Percentiles rank a stretch among this genome's conserved stretches.
Evolutionary conservation across 192 early-diverging fungal species (phyloP).

Genomic region (Coemansia sp.): DNA sequence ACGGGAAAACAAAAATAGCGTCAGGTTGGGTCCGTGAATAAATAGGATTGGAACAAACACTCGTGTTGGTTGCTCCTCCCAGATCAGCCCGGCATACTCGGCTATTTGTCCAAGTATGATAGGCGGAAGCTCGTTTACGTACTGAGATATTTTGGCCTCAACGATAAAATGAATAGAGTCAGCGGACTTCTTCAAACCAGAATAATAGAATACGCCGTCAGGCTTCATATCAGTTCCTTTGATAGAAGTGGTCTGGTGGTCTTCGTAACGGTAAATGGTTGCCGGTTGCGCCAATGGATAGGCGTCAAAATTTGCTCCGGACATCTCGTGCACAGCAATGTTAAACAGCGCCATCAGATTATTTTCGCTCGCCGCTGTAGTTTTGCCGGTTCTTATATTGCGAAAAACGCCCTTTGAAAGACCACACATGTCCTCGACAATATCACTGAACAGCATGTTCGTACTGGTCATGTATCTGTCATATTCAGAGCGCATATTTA

Average conservation of each 20-base stretch:
- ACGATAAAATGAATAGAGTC: background rate
- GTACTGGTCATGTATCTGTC: too few relatives aligned
- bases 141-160: background rate
- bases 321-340: too few relatives aligned
- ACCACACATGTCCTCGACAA: too few relatives aligned
- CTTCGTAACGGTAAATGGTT: too few relatives aligned
- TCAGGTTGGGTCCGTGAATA: slow-evolving; percentile 9
- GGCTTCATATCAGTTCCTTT: background rate
- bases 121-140: background rate
- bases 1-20: slow-evolving; percentile 23
- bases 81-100: slow-evolving; percentile 13
- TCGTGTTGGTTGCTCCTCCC: slow-evolving; percentile 13
- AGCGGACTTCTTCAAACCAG: background rate
- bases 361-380: too few relatives aligned
- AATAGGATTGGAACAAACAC: slow-evolving; percentile 12
- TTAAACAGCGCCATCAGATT: too few relatives aligned
- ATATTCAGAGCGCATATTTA: too few relatives aligned
- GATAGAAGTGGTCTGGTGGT: background rate
- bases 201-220: slow-evolving; percentile 3
- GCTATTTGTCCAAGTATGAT: slow-evolving; percentile 24
- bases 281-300: too few relatives aligned
- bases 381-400: too few relatives aligned
- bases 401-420: too few relatives aligned
- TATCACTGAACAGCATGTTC: too few relatives aligned
- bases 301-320: too few relatives aligned